Evolutionary conservation across 352 stramenopile species (phyloP).

Genomic region (Pythium utonaiense): DNA sequence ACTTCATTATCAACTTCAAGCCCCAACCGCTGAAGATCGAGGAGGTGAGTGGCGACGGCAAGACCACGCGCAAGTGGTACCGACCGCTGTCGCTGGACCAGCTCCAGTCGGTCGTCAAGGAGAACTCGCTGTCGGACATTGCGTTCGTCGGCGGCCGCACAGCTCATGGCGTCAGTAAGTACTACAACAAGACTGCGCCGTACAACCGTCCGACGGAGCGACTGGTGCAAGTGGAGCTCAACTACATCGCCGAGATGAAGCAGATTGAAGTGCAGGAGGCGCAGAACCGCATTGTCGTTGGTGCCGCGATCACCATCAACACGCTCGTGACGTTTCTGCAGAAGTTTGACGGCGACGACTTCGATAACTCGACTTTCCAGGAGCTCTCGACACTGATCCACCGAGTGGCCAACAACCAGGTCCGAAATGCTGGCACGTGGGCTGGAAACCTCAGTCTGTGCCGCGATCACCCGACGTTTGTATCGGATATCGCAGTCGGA

Average conservation of each 20-base stretch:
- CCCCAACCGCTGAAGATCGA: slow-evolving; percentile 29
- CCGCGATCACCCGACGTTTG: slow-evolving; percentile 40
- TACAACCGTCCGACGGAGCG: slow-evolving; percentile 25
- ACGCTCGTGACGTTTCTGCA: slow-evolving; percentile 20
- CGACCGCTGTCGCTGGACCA: slow-evolving; percentile 31
- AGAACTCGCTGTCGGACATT: slow-evolving; percentile 17
- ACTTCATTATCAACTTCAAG: slow-evolving; percentile 33
- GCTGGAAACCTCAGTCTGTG: slow-evolving; percentile 35
- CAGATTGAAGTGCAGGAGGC: slow-evolving; percentile 9
- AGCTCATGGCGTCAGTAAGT: slow-evolving; percentile 48
- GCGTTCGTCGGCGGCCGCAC: slow-evolving; percentile 37
- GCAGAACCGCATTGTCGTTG: slow-evolving; percentile 7
- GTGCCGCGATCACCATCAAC: slow-evolving; percentile 25
- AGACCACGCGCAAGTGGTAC: slow-evolving; percentile 29
- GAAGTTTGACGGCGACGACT: slow-evolving; percentile 9
- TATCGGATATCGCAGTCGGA: slow-evolving; percentile 43
- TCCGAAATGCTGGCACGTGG: slow-evolving; percentile 38
- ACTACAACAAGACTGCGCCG: slow-evolving; percentile 51
- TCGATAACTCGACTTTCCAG: slow-evolving; percentile 15
- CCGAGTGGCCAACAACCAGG: slow-evolving; percentile 57
- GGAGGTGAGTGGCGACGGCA: slow-evolving; percentile 2
- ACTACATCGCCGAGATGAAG: slow-evolving; percentile 33
- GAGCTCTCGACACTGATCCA: slow-evolving; percentile 38
- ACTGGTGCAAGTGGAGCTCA: slow-evolving; percentile 33
- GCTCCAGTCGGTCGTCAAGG: slow-evolving; percentile 15